Evolutionary conservation across 345 rosid species (phyloP), one percentile per base, ranked within the genome.

Genomic region (Erucastrum elatum): DNA sequence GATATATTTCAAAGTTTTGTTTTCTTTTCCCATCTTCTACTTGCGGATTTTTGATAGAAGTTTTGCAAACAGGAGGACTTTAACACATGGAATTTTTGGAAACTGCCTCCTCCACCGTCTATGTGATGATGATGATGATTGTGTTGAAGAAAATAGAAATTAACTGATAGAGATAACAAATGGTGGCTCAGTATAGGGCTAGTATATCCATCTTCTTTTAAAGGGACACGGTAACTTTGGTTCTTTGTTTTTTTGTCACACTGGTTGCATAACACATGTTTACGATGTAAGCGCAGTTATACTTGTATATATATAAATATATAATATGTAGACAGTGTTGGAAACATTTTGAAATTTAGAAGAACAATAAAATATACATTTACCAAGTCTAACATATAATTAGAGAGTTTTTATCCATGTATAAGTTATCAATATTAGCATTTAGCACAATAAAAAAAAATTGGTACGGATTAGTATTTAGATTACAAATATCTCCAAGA

Each of bases 1-100:
- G 5, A 56, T 59, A 44, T 35, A 6, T 26, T 5, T 46, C 39
- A 21, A 46, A 16, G 58, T 72, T 64, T 61, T 4, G 11, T 44
- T 67, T 61, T 51, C 41, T 11, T 65, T 27, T 62, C 16, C 33
- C 3, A 37, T 72, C 34, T 56, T 64, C 39, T 33, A 5, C n/a
- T 31, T 16, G 35, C 25, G 34, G 80, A 17, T 39, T 75, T 60
- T 1, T 67, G 8, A 55, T 75, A 5, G 37, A 59, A 64, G 16
- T 4, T 49, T 62, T 31, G 64, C 63, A 66, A 68, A 55, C 90
- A 94, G 98, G 98, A 94, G 87, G 98, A 87, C 76, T 94, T 67
- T 70, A 94, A 94, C 85, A 75, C 93, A 12, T 94, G 98, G 98
- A 94, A 94, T 84, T 94, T 37, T 84, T 94, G 98, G 98, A 94